Evolutionary conservation across 179 eudicot genomes (phyloP).

Genomic region (Silene coronaria): DNA sequence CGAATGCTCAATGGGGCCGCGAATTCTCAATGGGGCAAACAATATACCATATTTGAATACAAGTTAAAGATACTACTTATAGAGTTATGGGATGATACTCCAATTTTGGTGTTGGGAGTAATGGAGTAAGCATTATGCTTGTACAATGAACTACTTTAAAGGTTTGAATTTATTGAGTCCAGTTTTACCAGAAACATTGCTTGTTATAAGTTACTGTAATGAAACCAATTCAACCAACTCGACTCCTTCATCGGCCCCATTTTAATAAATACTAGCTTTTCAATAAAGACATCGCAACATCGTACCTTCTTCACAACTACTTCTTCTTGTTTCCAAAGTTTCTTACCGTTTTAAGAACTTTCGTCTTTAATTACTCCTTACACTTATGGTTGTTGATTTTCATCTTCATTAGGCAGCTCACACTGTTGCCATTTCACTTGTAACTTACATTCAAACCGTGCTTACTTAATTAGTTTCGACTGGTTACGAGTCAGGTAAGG

Average conservation of each 20-base stretch:
- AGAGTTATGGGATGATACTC: too few relatives aligned
- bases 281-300: neutral
- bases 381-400: neutral
- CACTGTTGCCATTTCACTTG: neutral
- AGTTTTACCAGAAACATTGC: neutral
- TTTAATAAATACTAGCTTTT: too few relatives aligned
- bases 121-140: too few relatives aligned
- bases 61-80: too few relatives aligned
- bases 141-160: neutral
- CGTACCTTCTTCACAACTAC: neutral
- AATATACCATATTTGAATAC: too few relatives aligned
- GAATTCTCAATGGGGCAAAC: too few relatives aligned
- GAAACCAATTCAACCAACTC: slow-evolving; percentile 21
- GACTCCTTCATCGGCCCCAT: slow-evolving; percentile 6
- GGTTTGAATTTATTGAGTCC: neutral
- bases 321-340: neutral
- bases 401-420: slow-evolving; percentile 5
- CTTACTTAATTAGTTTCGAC: neutral
- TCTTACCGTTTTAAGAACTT: neutral
- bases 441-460: neutral
- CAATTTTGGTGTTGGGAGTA: neutral
- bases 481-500: neutral
- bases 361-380: neutral
- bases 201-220: neutral
- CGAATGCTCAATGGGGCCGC: too few relatives aligned